These are phyloP conservation scores for Penicillium maclennaniae DNA, from an alignment of 495 filamentous ascomycete species.

Conservation along the genomic window DNA sequence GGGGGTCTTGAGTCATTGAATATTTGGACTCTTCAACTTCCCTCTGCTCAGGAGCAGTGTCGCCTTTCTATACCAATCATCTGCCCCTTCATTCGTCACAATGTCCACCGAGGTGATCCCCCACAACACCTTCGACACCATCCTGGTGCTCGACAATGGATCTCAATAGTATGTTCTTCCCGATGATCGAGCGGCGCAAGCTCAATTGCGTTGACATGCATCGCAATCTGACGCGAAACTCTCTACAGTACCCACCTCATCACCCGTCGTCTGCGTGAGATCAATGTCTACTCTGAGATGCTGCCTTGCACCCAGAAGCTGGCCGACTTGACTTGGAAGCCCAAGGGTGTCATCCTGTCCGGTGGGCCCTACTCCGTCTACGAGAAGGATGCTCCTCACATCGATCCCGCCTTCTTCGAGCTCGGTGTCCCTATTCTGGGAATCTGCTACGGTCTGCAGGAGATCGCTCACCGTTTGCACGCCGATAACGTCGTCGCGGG, in stretches of 20 bases:
- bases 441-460: conserved; percentile 22
- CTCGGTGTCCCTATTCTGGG: conserved; percentile 21
- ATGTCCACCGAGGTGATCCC: conserved; percentile 28
- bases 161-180: conserved; percentile 29
- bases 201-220: conserved; percentile 3
- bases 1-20: conserved; percentile 3
- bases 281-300: conserved; percentile 90
- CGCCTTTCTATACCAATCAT: neutral
- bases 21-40: neutral
- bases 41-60: neutral
- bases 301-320: conserved; percentile 89
- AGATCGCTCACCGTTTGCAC: conserved; percentile 21
- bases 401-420: conserved; percentile 25
- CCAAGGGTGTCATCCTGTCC: conserved; percentile 46
- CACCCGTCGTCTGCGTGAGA: conserved; percentile 66
- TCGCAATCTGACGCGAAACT: conserved; percentile 5
- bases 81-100: neutral
- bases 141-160: conserved; percentile 16
- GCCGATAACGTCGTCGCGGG: conserved; percentile 19
- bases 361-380: conserved; percentile 25
- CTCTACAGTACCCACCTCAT: conserved; percentile 66
- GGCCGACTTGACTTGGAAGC: conserved; percentile 70
- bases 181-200: conserved; percentile 1
- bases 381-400: conserved; percentile 21
- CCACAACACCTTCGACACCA: conserved; percentile 58